Conservation (phyloP, 1,284 basidiomycete genomes). For the Apiotrichum domesticum region DNA sequence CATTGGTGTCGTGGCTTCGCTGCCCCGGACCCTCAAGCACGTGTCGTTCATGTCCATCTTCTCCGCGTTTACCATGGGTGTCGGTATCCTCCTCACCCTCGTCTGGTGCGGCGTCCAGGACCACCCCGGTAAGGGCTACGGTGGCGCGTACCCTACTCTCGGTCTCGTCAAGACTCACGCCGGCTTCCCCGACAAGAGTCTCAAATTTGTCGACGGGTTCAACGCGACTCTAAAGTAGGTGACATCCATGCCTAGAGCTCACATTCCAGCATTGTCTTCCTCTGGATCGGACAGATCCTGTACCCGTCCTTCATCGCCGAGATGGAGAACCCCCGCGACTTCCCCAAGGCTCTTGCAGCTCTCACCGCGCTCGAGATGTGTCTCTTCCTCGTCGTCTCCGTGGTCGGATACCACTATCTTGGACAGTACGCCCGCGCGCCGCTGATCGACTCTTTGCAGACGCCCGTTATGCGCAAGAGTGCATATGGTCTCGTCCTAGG, state of each 20-base stretch:
- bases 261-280: slow-evolving; percentile 42
- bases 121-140: slow-evolving; percentile 30
- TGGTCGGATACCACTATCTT: slow-evolving; percentile 54
- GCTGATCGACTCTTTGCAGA: slow-evolving; percentile 37
- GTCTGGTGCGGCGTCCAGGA: slow-evolving; percentile 55
- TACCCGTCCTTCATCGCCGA: slow-evolving; percentile 42
- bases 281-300: slow-evolving; percentile 57
- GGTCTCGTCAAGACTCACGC: slow-evolving; percentile 27
- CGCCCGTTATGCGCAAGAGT: slow-evolving; percentile 52
- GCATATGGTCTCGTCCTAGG: slow-evolving; percentile 41
- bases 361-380: slow-evolving; percentile 54
- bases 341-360: slow-evolving; percentile 52
- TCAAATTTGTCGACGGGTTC: slow-evolving; percentile 56
- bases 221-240: slow-evolving; percentile 46
- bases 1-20: slow-evolving; percentile 49
- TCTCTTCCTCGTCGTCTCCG: slow-evolving; percentile 58
- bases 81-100: slow-evolving; percentile 55
- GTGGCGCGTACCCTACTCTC: slow-evolving; percentile 26
- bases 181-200: slow-evolving; percentile 43
- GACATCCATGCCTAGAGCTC: slow-evolving; percentile 23
- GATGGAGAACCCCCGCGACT: slow-evolving; percentile 51
- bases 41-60: slow-evolving; percentile 44
- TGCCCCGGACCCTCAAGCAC: slow-evolving; percentile 55
- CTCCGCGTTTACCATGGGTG: slow-evolving; percentile 53
- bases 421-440: slow-evolving; percentile 42